Evolutionary conservation across 768 basidiomycete species (phyloP).

Genomic region (Psilocybe tampanensis): DNA sequence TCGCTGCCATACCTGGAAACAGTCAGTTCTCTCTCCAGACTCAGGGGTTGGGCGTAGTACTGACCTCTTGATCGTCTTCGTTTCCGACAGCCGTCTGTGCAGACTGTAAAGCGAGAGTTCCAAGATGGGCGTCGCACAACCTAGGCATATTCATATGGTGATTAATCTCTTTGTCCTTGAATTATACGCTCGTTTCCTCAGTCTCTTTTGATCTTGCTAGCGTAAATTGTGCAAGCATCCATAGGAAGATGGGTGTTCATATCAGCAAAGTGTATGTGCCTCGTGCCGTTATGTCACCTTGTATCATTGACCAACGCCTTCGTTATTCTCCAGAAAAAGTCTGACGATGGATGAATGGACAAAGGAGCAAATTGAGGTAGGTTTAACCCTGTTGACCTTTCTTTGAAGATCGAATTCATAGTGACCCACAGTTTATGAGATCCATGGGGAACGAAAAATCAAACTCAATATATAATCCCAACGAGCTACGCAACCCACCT

Average conservation of each 20-base stretch:
- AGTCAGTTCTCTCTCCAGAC: constrained; percentile 45
- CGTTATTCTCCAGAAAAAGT: constrained; percentile 66
- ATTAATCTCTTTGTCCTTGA: constrained; percentile 12
- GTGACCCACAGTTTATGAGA: constrained; percentile 64
- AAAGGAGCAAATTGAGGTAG: constrained; percentile 86
- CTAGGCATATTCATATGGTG: constrained; percentile 90
- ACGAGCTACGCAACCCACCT: constrained; percentile 81
- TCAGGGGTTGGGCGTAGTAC: constrained; percentile 2
- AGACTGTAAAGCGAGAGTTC: constrained; percentile 86
- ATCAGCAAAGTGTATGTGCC: constrained; percentile 86
- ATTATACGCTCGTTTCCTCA: neutral
- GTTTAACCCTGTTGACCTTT: constrained; percentile 23
- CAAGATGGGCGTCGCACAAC: constrained; percentile 89
- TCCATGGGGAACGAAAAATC: constrained; percentile 80
- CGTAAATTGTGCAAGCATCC: constrained; percentile 86
- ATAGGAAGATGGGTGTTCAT: constrained; percentile 94
- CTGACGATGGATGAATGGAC: constrained; percentile 86
- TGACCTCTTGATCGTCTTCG: neutral
- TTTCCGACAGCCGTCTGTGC: constrained; percentile 74
- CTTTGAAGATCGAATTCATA: constrained; percentile 4
- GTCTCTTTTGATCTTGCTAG: constrained; percentile 41
- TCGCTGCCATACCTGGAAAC: constrained; percentile 77
- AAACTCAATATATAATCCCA: constrained; percentile 80
- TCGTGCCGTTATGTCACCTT: neutral
- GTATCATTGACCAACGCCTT: neutral